Conservation (phyloP, 768 basidiomycete species). For the Lactarius sanguifluus region DNA sequence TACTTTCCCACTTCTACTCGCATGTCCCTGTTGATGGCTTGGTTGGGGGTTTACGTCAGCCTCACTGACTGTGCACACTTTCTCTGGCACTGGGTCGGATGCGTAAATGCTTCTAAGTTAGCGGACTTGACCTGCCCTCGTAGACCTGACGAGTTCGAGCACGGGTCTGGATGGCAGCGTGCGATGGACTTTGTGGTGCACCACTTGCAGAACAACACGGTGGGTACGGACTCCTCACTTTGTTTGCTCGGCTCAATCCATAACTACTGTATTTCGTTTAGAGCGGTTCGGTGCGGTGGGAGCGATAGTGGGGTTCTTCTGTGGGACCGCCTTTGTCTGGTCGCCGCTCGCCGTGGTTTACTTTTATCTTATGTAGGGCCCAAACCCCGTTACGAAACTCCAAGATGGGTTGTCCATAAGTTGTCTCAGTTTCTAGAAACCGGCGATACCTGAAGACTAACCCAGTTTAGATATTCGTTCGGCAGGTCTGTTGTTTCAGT, state of each 20-base stretch:
- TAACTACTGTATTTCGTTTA: not conserved
- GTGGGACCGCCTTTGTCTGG: conserved; percentile 13
- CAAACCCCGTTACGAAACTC: too few species aligned
- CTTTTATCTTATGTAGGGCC: not conserved
- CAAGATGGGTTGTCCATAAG: too few species aligned
- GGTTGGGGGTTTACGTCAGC: not conserved
- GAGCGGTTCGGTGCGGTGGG: conserved; percentile 16
- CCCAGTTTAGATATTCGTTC: too few species aligned
- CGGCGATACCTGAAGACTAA: too few species aligned
- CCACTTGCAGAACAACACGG: conserved; percentile 4
- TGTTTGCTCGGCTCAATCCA: not conserved
- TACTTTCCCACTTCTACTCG: conserved; percentile 4
- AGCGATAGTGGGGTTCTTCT: conserved; percentile 14
- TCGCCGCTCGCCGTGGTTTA: conserved; percentile 8
- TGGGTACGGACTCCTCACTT: not conserved
- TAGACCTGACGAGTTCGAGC: conserved; percentile 5
- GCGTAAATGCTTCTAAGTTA: not conserved
- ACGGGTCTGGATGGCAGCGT: not conserved
- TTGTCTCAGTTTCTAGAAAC: too few species aligned
- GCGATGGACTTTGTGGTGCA: not conserved
- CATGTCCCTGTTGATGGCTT: conserved; percentile 1
- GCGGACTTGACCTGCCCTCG: not conserved
- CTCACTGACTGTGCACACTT: not conserved
- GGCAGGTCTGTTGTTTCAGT: too few species aligned
- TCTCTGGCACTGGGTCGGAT: not conserved